Base-by-base conservation (phyloP, 805 yeast genomes). In the Lachancea waltii region DNA sequence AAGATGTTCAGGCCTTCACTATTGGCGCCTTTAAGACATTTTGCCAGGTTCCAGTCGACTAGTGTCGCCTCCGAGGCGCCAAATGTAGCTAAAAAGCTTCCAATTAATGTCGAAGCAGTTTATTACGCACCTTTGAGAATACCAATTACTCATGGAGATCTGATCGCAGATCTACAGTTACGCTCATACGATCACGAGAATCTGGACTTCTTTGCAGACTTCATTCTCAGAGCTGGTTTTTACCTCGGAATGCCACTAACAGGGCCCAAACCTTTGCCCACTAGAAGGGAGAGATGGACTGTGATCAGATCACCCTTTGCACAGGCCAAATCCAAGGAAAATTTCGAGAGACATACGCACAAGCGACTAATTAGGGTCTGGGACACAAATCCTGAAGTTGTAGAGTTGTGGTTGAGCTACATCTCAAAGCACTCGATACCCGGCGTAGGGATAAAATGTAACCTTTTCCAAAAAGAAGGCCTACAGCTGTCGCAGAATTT, bases 231-330 rank as follows among this genome's bases (percentile, higher is more conserved):
- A 63, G 86, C 87, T 0, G 97, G 95, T 0, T 92, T 75, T 59
- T 92, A 84, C 62, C 66, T 92, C 50, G 90, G 94, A 7, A 79
- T 92, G 48, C 96, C 97, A 13, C 77, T 83, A 23, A 73, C 79
- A 10, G 89, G 87, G 2, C 81, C 90, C 14, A 70, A 68, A 23
- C 84, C 79, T 34, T 60, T 75, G 46, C 81, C 77, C 46, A 78
- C 82, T 3, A 81, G 77, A 56, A 75, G 79, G 51, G 84, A 90
- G 62, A 75, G 87, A 50, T 90, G 95, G 85, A 92, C 98, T 0
- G 95, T 92, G 30, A 87, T 82, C 53, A 76, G 81, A 59, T 79
- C 95, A 3, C 97, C 97, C 1, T 92, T 92, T 60, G 95, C 84
- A 15, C 92, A 85, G 56, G 95, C 97, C 36, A 89, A 87, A 60